Evolutionary conservation across 257 asterid species (phyloP).

Genomic region (Ehretia macrophylla): DNA sequence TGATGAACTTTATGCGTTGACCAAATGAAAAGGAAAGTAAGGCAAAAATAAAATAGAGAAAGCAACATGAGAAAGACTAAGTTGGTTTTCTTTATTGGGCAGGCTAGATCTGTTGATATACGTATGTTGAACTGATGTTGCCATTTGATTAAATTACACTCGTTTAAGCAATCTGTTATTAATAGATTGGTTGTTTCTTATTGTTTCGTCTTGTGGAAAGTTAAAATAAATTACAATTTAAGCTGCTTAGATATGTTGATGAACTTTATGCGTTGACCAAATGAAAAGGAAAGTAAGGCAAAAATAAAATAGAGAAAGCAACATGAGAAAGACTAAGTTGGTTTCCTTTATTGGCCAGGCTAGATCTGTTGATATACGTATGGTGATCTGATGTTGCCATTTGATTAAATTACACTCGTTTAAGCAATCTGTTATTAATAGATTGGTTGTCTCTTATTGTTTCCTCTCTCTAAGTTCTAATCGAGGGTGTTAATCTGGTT

Average conservation of each 20-base stretch:
- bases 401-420: too few species aligned
- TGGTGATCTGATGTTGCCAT: background rate
- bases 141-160: too few species aligned
- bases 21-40: background rate
- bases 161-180: too few species aligned
- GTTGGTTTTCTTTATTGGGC: background rate
- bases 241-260: background rate
- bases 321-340: background rate
- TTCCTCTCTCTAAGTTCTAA: too few species aligned
- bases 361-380: background rate
- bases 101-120: background rate
- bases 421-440: too few species aligned
- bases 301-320: background rate
- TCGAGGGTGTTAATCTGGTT: too few species aligned
- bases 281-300: background rate
- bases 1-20: background rate
- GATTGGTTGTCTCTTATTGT: too few species aligned
- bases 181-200: too few species aligned
- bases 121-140: background rate
- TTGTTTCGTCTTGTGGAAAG: background rate
- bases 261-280: background rate
- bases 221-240: background rate
- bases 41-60: background rate
- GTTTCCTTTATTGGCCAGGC: background rate
- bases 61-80: background rate